phyloP scores from a whole-genome alignment of 306 rosid genomes.

The Spatholobus suberectus region DNA sequence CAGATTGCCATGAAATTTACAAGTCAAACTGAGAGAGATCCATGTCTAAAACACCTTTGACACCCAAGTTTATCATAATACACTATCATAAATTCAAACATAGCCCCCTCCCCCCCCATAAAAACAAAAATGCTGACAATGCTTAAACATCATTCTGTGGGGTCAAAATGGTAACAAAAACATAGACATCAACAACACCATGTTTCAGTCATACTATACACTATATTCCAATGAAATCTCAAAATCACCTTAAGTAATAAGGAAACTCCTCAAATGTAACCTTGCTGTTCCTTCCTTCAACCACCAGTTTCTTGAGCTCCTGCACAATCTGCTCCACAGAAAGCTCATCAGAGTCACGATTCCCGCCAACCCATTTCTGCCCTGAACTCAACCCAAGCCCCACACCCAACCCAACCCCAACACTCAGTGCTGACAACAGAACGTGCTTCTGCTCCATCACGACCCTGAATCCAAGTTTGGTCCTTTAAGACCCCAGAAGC shows the following conservation, averaged over 20 bases:
- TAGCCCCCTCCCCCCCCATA: neutral
- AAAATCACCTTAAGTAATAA: slow-evolving; percentile 81
- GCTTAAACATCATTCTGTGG: slow-evolving; percentile 17
- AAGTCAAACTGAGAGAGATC: slow-evolving; percentile 45
- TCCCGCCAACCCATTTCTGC: slow-evolving; percentile 85
- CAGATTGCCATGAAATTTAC: slow-evolving; percentile 32
- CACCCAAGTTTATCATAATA: neutral
- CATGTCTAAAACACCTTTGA: slow-evolving; percentile 35
- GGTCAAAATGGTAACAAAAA: slow-evolving; percentile 28
- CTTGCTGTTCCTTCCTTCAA: slow-evolving; percentile 66
- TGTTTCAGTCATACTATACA: neutral
- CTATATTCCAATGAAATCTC: neutral
- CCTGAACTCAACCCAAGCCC: slow-evolving; percentile 89
- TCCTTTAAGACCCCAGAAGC: slow-evolving; percentile 34
- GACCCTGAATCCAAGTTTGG: slow-evolving; percentile 1
- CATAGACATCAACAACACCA: neutral
- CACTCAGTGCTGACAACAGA: slow-evolving; percentile 92
- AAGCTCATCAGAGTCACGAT: slow-evolving; percentile 59
- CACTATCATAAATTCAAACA: slow-evolving; percentile 9
- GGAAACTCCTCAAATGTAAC: slow-evolving; percentile 81
- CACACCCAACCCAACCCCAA: slow-evolving; percentile 94
- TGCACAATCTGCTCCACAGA: slow-evolving; percentile 71
- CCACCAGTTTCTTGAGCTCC: slow-evolving; percentile 67
- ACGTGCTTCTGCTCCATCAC: slow-evolving; percentile 94
- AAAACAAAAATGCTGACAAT: slow-evolving; percentile 18